Conservation (phyloP, 805 yeast genomes). For the Zygoascus ofunaensis region DNA sequence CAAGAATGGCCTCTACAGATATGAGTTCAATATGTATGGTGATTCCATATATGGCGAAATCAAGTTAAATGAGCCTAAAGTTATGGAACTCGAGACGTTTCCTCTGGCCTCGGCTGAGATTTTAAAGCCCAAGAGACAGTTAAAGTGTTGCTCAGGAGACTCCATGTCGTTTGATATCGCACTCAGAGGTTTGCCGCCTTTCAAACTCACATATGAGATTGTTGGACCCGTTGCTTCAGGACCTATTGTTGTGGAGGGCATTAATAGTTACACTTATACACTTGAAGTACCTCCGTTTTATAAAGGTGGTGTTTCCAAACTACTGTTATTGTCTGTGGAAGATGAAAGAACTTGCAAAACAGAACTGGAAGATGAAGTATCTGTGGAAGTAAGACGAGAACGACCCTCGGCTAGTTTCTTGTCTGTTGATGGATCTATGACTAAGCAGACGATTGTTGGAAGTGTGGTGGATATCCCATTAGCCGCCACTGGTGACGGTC, state of each 20-base stretch:
- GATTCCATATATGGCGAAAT: slow-evolving; percentile 47
- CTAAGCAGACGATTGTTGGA: slow-evolving; percentile 40
- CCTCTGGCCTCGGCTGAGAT: slow-evolving; percentile 35
- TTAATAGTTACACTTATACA: slow-evolving; percentile 29
- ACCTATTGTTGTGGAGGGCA: slow-evolving; percentile 33
- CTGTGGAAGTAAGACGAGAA: slow-evolving; percentile 61
- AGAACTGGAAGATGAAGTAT: slow-evolving; percentile 54
- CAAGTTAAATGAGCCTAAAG: slow-evolving; percentile 1
- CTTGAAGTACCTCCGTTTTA: slow-evolving; percentile 48
- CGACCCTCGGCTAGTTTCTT: slow-evolving; percentile 51
- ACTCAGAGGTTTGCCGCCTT: slow-evolving; percentile 77
- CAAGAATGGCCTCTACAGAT: slow-evolving; percentile 70
- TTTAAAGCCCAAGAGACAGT: slow-evolving; percentile 14
- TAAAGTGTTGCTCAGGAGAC: slow-evolving; percentile 41
- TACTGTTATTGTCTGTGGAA: slow-evolving; percentile 52
- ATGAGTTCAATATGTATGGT: slow-evolving; percentile 54
- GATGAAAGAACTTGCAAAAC: slow-evolving; percentile 78
- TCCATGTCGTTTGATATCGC: slow-evolving; percentile 41
- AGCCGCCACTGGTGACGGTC: slow-evolving; percentile 47
- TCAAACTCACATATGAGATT: slow-evolving; percentile 58
- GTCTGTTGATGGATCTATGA: slow-evolving; percentile 29
- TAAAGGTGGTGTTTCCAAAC: slow-evolving; percentile 64
- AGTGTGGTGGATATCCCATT: slow-evolving; percentile 51
- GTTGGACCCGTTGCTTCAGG: slow-evolving; percentile 48
- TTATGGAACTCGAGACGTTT: slow-evolving; percentile 26